Conservation (phyloP, 2,329 filamentous ascomycete species). For the Arthrinium phaeospermum region DNA sequence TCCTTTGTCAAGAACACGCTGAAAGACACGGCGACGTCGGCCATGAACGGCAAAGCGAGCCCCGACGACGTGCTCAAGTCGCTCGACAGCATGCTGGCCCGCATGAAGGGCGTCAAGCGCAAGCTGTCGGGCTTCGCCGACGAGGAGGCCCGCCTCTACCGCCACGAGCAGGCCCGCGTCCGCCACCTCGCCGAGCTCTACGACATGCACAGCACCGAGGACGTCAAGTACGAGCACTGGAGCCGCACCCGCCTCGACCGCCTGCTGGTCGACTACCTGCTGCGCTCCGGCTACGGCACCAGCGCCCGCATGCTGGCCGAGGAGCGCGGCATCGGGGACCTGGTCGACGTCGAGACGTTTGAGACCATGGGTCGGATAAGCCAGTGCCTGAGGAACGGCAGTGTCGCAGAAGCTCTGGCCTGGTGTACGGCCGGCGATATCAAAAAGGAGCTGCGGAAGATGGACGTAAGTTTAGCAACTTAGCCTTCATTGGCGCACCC, state of each 20-base stretch:
- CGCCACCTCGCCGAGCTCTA: constrained; percentile 83
- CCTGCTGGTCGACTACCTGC: constrained; percentile 88
- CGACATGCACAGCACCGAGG: constrained; percentile 78
- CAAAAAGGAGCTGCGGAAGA: constrained; percentile 88
- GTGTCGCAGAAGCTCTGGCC: constrained; percentile 77
- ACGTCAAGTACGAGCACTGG: constrained; percentile 95
- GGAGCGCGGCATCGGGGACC: constrained; percentile 76
- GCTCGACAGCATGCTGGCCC: constrained; percentile 83
- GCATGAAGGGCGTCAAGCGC: constrained; percentile 85
- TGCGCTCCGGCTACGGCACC: constrained; percentile 81
- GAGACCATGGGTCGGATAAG: constrained; percentile 80
- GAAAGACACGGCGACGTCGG: constrained; percentile 69
- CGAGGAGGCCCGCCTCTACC: constrained; percentile 80
- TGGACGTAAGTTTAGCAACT: constrained; percentile 66
- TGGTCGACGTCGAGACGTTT: constrained; percentile 91
- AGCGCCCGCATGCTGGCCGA: constrained; percentile 77
- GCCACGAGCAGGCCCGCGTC: constrained; percentile 77
- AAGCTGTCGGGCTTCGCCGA: constrained; percentile 80
- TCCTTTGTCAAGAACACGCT: constrained; percentile 65
- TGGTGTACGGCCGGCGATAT: constrained; percentile 85
- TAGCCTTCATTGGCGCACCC: neutral
- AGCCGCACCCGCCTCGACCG: constrained; percentile 80
- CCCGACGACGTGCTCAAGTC: constrained; percentile 77
- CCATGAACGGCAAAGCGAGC: constrained; percentile 65
- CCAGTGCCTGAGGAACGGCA: constrained; percentile 71